Conservation (phyloP, 768 basidiomycete species). For the Sistotremastrum niveocremeum region DNA sequence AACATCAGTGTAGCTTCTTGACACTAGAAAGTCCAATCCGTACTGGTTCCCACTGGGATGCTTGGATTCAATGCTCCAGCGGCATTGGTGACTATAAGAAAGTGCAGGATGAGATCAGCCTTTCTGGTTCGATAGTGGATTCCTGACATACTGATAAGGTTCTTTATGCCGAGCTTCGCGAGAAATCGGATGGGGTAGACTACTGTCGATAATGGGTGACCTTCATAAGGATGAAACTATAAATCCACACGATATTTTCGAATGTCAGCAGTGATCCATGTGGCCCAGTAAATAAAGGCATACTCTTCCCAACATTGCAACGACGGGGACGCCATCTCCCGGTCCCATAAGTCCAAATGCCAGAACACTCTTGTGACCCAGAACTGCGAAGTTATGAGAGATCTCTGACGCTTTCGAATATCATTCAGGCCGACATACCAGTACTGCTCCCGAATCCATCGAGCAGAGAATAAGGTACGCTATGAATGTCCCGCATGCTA, state of each 20-base stretch:
- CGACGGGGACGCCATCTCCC: constrained; percentile 57
- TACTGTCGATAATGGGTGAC: constrained; percentile 53
- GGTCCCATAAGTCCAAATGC: constrained; percentile 69
- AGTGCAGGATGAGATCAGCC: neutral
- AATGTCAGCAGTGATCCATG: neutral
- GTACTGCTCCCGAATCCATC: constrained; percentile 69
- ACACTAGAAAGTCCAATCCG: constrained; percentile 13
- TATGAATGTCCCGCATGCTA: constrained; percentile 38
- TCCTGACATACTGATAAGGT: constrained; percentile 51
- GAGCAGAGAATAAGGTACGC: constrained; percentile 52
- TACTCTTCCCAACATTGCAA: constrained; percentile 83
- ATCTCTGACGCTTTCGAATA: neutral
- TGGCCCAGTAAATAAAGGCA: constrained; percentile 7
- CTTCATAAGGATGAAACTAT: constrained; percentile 82
- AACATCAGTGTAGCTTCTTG: neutral
- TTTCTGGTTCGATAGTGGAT: neutral
- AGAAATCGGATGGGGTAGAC: constrained; percentile 71
- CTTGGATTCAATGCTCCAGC: constrained; percentile 66
- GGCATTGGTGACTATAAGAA: constrained; percentile 66
- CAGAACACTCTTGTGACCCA: constrained; percentile 68
- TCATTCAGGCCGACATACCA: constrained; percentile 29
- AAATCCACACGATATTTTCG: constrained; percentile 4
- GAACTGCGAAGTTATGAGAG: constrained; percentile 29
- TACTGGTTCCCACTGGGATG: constrained; percentile 72
- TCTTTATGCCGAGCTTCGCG: constrained; percentile 60